These are phyloP conservation scores for Coemansia sp. DNA, from an alignment of 192 early-diverging fungal species.

Conservation along the genomic window DNA sequence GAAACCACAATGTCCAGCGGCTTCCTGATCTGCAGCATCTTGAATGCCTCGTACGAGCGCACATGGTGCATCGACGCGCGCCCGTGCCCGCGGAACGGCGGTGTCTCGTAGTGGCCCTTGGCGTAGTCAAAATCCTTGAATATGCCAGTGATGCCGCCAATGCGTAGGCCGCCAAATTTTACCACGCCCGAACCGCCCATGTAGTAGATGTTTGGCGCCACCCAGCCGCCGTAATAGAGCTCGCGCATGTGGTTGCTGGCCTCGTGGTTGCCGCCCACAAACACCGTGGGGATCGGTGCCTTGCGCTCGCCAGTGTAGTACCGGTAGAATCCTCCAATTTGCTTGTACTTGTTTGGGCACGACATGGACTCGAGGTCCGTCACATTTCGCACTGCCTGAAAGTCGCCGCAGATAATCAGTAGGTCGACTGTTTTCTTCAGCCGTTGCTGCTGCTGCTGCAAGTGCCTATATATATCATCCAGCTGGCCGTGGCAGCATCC, in stretches of 20 bases:
- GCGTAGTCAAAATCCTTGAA: constrained; percentile 69
- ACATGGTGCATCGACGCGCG: constrained; percentile 85
- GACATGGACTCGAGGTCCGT: constrained; percentile 82
- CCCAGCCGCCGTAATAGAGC: constrained; percentile 97
- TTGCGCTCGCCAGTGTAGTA: constrained; percentile 86
- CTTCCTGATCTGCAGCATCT: constrained; percentile 69
- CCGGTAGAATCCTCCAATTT: constrained; percentile 86
- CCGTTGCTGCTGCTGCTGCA: constrained; percentile 56
- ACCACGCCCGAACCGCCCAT: constrained; percentile 87
- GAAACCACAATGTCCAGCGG: constrained; percentile 91
- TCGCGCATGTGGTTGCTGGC: constrained; percentile 94
- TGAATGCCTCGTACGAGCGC: constrained; percentile 80
- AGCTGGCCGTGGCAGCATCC: constrained; percentile 97
- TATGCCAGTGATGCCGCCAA: constrained; percentile 94
- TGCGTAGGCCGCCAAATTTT: constrained; percentile 86
- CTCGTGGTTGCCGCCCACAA: constrained; percentile 99
- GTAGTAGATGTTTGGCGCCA: constrained; percentile 91
- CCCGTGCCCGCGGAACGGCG: constrained; percentile 73
- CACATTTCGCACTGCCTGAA: constrained; percentile 89
- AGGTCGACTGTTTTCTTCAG: constrained; percentile 80
- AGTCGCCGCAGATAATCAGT: constrained; percentile 96
- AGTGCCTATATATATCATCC: constrained; percentile 82
- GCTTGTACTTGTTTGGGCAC: constrained; percentile 85
- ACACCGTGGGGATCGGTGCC: constrained; percentile 89
- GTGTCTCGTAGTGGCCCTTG: constrained; percentile 70